Evolutionary conservation across 805 yeast species (phyloP), one percentile per base, ranked within the genome.

Genomic region (Myxozyma monticola): DNA sequence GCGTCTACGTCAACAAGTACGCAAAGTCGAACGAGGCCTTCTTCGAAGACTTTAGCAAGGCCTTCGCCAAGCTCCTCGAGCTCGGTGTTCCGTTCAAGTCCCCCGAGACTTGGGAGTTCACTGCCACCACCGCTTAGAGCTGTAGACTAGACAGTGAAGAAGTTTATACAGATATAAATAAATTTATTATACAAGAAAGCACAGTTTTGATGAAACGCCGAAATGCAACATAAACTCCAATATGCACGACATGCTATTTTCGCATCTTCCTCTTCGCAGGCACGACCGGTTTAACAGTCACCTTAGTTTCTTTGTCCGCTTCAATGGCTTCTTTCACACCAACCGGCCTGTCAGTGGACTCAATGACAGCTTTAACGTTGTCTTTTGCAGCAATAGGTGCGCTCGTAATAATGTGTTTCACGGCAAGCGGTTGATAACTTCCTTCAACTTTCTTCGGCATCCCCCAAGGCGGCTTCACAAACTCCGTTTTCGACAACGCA

Each of bases 21-120:
- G 89, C 95, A 25, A 71, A 73, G 30, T 83, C 85, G 65, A 78
- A 81, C 64, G 77, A 74, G n/a, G 61, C 65, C 22, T 88, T 83
- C 71, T 80, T 79, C 63, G 68, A 68, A 38, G 85, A 84, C 63
- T 88, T 85, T 68, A 74, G 83, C 7, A 65, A 68, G 43, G 89
- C 80, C 15, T 87, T 83, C 71, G 77, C 74, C 42, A 85, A 83
- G 65, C 68, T 88, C 57, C 60, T 87, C 38, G 95, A 88, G 69
- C 76, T 84, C 48, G 96, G 96, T 53, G 79, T 85, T 29, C 72
- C 75, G 24, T 86, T 83, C 69, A 83, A 83, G 18, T 66, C 74
- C 35, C 51, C 37, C 28, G 57, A 51, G 46, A 24, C 31, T 33
- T 58, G 60, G 60, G 37, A 37, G n/a, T 59, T 59, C 49, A 46